Evolutionary conservation across 768 basidiomycete species (phyloP).

Genomic region (Polyporus arcularius): DNA sequence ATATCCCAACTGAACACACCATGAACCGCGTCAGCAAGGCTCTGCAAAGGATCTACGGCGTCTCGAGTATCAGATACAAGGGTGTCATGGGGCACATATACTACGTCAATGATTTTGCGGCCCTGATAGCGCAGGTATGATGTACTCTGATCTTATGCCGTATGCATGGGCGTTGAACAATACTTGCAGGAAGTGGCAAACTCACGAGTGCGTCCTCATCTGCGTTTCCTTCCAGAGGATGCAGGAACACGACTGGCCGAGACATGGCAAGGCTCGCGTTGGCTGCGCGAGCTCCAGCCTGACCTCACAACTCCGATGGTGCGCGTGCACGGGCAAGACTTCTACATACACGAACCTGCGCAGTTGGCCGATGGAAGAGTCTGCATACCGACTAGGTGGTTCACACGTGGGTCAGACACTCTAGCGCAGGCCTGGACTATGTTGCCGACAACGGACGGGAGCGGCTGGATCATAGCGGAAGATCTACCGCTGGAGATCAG

Average conservation of each 20-base stretch:
- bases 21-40: too few relatives aligned
- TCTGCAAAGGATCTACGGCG: slow-evolving; percentile 1
- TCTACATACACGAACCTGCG: slow-evolving; percentile 1
- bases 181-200: slow-evolving; percentile 10
- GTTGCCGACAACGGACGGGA: background rate
- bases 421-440: too few relatives aligned
- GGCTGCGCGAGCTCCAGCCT: background rate
- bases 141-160: too few relatives aligned
- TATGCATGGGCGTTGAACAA: too few relatives aligned
- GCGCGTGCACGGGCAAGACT: background rate
- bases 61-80: background rate
- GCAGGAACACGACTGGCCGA: background rate
- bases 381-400: background rate
- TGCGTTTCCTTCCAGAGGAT: slow-evolving; percentile 7
- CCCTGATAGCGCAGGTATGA: slow-evolving; percentile 5
- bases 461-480: too few relatives aligned
- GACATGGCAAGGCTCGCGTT: background rate
- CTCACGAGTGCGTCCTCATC: slow-evolving; percentile 2
- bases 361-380: background rate
- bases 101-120: background rate
- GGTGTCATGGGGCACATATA: slow-evolving; percentile 1
- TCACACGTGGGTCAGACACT: background rate
- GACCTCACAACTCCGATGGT: background rate
- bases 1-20: too few relatives aligned
- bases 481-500: background rate